Base-by-base conservation (phyloP, 2,329 filamentous ascomycete species). In the Cephalotrichum gorgonifer region DNA sequence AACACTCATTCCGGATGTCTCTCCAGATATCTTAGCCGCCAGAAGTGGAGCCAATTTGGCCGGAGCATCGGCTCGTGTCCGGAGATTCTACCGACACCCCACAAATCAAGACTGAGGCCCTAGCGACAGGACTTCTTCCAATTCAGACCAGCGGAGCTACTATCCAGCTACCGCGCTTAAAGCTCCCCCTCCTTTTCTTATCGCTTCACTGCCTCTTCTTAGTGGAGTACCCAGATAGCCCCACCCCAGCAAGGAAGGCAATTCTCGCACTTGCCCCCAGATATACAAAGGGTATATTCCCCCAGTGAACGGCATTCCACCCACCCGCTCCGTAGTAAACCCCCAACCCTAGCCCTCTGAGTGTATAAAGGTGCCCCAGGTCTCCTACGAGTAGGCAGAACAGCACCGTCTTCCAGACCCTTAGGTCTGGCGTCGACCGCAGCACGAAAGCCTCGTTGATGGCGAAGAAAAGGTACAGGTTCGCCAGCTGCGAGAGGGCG, bases 371-470 rank as follows among this genome's bases (percentile, higher is more conserved):
- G 63, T 90, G 86, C 3, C 86, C 86, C 30, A 88, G 62, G 62
- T 91, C 86, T n/a, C 84, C 86, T 15, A 90, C 62, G 28, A 90
- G 72, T 51, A 90, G 67, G 33, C 76, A 81, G 43, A 83, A 66
- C 4, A 90, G 68, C 25, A 90, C 71, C 1, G 77, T 72, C 54
- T 69, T 73, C 86, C 86, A 91, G 50, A 91, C 85, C 23, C 72
- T 70, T 30, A 83, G 59, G 65, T 89, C 81, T 45, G 69, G 68
- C 6, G 86, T 87, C 15, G 77, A 73, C 39, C 87, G 81, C 54
- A 91, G 73, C 12, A 91, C 81, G 23, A 88, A 66, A 2, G 84
- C 85, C 66, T 93, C 86, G 66, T 85, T 88, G 58, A 91, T 65
- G 49, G 84, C 79, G 63, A 90, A 87, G 51, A 86, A 76, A 35